Conservation (phyloP, 2,329 filamentous ascomycete genomes). For the Fusarium chlamydosporum region DNA sequence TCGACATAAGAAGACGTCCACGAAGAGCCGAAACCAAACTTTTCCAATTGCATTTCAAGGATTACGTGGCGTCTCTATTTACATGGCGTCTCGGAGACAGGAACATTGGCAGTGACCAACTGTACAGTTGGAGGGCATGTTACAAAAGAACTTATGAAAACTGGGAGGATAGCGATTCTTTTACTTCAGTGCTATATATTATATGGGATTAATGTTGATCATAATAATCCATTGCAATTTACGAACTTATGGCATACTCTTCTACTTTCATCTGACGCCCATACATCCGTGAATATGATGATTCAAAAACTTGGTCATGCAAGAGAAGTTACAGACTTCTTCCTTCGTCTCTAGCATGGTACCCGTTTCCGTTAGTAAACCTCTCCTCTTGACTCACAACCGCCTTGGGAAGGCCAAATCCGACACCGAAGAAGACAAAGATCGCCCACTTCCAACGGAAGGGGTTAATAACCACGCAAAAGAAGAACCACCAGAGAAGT, state of each 20-base stretch:
- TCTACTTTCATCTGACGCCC: neutral
- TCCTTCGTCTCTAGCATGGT: conserved; percentile 36
- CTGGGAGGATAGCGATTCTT: neutral
- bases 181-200: neutral
- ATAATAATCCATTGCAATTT: conserved; percentile 11
- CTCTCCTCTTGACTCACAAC: conserved; percentile 77
- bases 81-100: neutral
- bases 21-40: conserved; percentile 3
- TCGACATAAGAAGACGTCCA: conserved; percentile 14
- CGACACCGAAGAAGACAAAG: conserved; percentile 85
- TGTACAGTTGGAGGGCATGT: neutral
- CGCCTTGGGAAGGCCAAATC: conserved; percentile 73
- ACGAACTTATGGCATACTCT: conserved; percentile 8
- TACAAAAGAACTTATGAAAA: neutral
- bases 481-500: conserved; percentile 86
- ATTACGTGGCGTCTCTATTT: conserved; percentile 5
- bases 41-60: neutral
- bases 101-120: neutral
- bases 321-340: conserved; percentile 25
- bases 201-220: conserved; percentile 5
- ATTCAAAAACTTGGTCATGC: neutral
- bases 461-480: conserved; percentile 83
- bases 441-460: conserved; percentile 92
- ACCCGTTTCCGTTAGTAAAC: conserved; percentile 54
- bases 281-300: neutral